Evolutionary conservation across 306 rosid genomes (phyloP).

Genomic region (Morella rubra): DNA sequence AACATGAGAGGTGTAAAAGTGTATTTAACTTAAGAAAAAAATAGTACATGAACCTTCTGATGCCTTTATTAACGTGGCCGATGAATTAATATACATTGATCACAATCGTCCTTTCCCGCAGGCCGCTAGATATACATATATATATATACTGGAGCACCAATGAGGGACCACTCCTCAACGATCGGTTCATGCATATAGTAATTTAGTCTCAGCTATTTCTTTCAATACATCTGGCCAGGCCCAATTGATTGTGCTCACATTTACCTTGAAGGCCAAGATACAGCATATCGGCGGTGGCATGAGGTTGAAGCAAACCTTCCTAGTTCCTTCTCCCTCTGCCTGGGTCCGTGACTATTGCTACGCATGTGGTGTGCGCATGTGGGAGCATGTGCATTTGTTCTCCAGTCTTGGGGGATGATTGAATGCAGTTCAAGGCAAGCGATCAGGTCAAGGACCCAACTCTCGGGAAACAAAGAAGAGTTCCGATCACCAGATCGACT

Average conservation of each 20-base stretch:
- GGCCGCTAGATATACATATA: background rate
- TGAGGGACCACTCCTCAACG: constrained; percentile 17
- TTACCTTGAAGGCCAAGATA: constrained; percentile 43
- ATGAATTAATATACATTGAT: no score
- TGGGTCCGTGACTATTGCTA: constrained; percentile 1
- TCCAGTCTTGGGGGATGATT: background rate
- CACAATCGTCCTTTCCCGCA: background rate
- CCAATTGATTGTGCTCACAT: constrained; percentile 3
- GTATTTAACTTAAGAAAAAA: no score
- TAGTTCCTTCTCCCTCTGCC: background rate
- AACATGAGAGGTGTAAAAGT: no score
- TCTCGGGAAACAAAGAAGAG: background rate
- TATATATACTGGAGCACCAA: constrained; percentile 26
- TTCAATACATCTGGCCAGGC: no score
- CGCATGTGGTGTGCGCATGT: constrained; percentile 31
- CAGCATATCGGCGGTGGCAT: constrained; percentile 28
- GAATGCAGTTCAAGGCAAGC: background rate
- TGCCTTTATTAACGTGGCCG: no score
- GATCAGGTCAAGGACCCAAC: background rate
- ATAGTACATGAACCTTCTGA: no score
- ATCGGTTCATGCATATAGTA: background rate
- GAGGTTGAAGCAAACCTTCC: constrained; percentile 32
- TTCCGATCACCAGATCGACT: no score
- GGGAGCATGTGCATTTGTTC: constrained; percentile 43
- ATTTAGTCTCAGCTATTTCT: background rate